Percentiles rank a stretch among this genome's conserved stretches.
Conservation (phyloP, 331 rosid genomes). For the Rhamnella rubrinervis region DNA sequence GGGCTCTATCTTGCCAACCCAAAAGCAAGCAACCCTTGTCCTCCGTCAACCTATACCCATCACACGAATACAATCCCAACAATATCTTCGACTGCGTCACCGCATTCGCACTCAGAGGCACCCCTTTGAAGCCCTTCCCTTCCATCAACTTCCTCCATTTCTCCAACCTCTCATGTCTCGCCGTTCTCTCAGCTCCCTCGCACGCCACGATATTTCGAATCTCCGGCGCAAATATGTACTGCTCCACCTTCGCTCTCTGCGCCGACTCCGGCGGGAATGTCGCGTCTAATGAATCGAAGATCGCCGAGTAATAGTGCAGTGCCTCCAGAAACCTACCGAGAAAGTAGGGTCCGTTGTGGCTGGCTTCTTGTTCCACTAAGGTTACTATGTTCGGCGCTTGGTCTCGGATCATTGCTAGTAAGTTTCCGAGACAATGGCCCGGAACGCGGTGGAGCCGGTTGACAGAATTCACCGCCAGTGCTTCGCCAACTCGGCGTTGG, state of each 20-base stretch:
- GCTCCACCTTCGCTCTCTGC: conserved; percentile 92
- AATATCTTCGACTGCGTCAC: conserved; percentile 86
- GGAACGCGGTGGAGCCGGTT: conserved; percentile 81
- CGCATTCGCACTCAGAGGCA: conserved; percentile 73
- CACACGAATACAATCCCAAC: conserved; percentile 78
- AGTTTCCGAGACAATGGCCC: conserved; percentile 41
- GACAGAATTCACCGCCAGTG: conserved; percentile 70
- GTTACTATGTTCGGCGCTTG: conserved; percentile 86
- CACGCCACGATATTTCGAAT: conserved; percentile 80
- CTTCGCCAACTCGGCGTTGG: conserved; percentile 76
- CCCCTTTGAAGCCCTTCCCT: conserved; percentile 78
- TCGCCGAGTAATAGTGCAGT: conserved; percentile 74
- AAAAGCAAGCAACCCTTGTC: conserved; percentile 81
- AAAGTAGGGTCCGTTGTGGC: conserved; percentile 86
- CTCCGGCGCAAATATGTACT: conserved; percentile 83
- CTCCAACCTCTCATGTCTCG: conserved; percentile 85
- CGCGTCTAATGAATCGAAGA: conserved; percentile 86
- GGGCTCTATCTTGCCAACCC: conserved; percentile 85
- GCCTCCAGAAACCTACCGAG: conserved; percentile 83
- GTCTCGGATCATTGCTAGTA: conserved; percentile 68
- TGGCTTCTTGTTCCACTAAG: conserved; percentile 82
- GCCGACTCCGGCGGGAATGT: conserved; percentile 78
- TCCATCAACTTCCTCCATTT: conserved; percentile 94
- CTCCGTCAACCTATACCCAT: conserved; percentile 79
- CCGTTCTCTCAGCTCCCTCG: conserved; percentile 71